These are phyloP conservation scores for Alternaria dauci DNA, from an alignment of 2,329 filamentous ascomycete genomes.

Conservation along the genomic window DNA sequence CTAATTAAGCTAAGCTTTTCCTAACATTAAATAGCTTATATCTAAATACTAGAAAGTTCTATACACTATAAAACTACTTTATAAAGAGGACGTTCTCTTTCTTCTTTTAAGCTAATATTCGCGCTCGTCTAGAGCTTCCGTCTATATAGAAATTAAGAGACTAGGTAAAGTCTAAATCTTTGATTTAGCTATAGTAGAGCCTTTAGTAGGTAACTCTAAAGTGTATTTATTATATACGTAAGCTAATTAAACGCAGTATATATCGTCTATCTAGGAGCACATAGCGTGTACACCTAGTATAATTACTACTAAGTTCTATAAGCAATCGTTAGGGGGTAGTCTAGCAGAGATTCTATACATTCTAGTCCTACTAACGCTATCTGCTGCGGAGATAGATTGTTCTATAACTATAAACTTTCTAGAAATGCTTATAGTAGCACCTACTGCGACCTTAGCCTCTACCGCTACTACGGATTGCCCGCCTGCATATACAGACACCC, in stretches of 20 bases:
- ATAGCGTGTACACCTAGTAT: not conserved
- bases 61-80: not conserved
- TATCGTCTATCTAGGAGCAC: not conserved
- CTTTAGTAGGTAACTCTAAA: not conserved
- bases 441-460: not conserved
- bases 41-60: not conserved
- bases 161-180: slow-evolving; percentile 17
- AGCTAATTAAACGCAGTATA: not conserved
- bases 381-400: not conserved
- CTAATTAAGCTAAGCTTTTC: not conserved
- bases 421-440: not conserved
- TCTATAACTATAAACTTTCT: not conserved
- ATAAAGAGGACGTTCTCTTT: slow-evolving; percentile 4
- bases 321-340: not conserved
- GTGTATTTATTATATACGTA: not conserved
- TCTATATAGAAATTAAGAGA: slow-evolving; percentile 8
- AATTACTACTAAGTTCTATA: not conserved
- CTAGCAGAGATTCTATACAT: not conserved
- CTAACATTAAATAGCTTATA: not conserved
- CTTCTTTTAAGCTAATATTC: slow-evolving; percentile 2
- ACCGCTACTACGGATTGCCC: not conserved
- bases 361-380: not conserved
- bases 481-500: not conserved
- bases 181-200: not conserved
- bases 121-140: not conserved